These are phyloP conservation scores for Apiospora pterosperma DNA, from an alignment of 2,329 filamentous ascomycete genomes.

Conservation along the genomic window DNA sequence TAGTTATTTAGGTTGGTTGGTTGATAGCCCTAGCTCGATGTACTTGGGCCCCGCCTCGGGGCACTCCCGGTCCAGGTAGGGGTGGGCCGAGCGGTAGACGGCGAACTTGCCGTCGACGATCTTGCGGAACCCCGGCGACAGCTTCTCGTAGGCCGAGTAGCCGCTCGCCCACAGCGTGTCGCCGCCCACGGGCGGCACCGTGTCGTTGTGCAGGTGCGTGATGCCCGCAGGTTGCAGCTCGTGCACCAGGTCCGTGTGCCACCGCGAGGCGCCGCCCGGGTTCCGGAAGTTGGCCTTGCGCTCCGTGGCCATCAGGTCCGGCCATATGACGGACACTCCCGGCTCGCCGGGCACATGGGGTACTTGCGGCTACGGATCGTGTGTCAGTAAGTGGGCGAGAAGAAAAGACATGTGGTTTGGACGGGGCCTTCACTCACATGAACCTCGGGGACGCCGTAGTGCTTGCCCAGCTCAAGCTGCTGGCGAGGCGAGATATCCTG, in stretches of 20 bases:
- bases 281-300: slow-evolving; percentile 58
- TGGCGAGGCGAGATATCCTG: slow-evolving; percentile 60
- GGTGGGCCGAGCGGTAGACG: slow-evolving; percentile 63
- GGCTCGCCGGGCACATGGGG: slow-evolving; percentile 65
- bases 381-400: not conserved
- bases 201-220: slow-evolving; percentile 68
- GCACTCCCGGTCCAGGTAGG: slow-evolving; percentile 62
- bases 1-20: no score
- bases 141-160: slow-evolving; percentile 70
- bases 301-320: slow-evolving; percentile 62
- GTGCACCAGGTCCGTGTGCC: slow-evolving; percentile 71
- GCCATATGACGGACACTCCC: slow-evolving; percentile 68
- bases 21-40: no score
- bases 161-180: slow-evolving; percentile 72
- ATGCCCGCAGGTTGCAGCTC: slow-evolving; percentile 68
- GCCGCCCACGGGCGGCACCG: slow-evolving; percentile 60
- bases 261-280: slow-evolving; percentile 64
- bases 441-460: slow-evolving; percentile 63
- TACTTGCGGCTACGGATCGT: slow-evolving; percentile 56
- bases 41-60: slow-evolving; percentile 59
- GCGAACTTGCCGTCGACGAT: slow-evolving; percentile 66
- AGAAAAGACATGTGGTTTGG: not conserved
- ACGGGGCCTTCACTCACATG: slow-evolving; percentile 48
- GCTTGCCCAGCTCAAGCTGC: slow-evolving; percentile 59
- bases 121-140: slow-evolving; percentile 65